Evolutionary conservation across 768 basidiomycete species (phyloP).

Genomic region (Suillus plorans): DNA sequence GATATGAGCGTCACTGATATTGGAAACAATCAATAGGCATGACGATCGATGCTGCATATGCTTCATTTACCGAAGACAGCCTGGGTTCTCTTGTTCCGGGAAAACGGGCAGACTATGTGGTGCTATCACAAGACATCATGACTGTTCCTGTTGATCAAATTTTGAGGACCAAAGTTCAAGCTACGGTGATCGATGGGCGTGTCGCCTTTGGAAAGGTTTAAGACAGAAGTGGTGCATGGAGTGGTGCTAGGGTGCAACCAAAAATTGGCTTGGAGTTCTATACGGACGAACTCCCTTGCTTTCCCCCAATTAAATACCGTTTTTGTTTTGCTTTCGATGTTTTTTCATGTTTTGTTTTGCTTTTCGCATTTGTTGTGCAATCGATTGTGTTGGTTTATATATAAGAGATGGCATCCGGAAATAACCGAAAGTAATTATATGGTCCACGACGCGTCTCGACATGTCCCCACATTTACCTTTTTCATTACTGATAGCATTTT

Average conservation of each 20-base stretch:
- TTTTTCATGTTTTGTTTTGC: neutral
- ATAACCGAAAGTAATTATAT: neutral
- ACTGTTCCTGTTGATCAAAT: slow-evolving; percentile 55
- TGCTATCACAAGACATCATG: slow-evolving; percentile 85
- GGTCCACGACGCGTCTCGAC: neutral
- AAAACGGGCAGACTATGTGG: slow-evolving; percentile 83
- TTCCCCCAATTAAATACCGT: neutral
- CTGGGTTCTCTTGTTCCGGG: slow-evolving; percentile 79
- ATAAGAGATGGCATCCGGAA: neutral
- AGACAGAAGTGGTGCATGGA: neutral
- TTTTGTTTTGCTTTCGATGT: neutral
- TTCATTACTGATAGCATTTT: neutral
- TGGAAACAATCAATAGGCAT: slow-evolving; percentile 52
- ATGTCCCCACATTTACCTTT: neutral
- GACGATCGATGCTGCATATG: slow-evolving; percentile 86
- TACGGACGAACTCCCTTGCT: neutral
- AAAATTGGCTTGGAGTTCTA: neutral
- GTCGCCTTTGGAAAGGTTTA: slow-evolving; percentile 43
- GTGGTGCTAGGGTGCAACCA: neutral
- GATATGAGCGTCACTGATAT: neutral
- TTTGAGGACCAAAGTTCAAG: slow-evolving; percentile 63
- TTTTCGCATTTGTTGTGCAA: too few species aligned
- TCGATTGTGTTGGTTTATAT: too few species aligned
- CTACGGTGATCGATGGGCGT: slow-evolving; percentile 78
- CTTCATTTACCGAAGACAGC: slow-evolving; percentile 71